Evolutionary conservation across 116 monocot species (phyloP).

Genomic region (Iris pallida): DNA sequence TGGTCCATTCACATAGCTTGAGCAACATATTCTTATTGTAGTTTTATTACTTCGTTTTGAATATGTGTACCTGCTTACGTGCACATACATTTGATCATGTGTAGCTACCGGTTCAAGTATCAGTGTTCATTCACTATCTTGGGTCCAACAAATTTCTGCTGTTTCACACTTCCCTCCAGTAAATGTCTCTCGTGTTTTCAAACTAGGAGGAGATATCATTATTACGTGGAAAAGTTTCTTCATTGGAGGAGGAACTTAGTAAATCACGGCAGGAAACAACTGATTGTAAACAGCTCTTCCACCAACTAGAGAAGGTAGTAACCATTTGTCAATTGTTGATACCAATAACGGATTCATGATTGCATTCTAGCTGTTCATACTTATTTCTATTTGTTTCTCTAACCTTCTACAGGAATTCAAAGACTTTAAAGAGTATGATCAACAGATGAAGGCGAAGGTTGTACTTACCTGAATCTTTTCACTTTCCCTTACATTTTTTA

Average conservation of each 20-base stretch:
- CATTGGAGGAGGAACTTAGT: constrained; percentile 67
- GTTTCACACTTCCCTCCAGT: background rate
- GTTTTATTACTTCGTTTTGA: no score
- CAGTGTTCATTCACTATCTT: background rate
- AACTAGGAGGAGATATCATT: constrained; percentile 69
- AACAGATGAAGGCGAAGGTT: constrained; percentile 76
- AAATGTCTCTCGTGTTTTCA: background rate
- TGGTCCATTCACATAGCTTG: no score
- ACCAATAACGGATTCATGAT: background rate
- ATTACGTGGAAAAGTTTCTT: constrained; percentile 55
- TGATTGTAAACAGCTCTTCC: constrained; percentile 32
- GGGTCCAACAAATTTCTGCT: background rate
- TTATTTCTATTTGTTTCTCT: constrained; percentile 9
- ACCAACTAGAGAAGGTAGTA: constrained; percentile 71
- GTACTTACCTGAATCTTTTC: constrained; percentile 3
- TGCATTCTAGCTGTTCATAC: constrained; percentile 11
- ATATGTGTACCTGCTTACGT: no score
- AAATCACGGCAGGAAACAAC: constrained; percentile 61
- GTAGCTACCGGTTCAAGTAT: no score
- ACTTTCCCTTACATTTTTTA: background rate
- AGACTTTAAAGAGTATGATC: constrained; percentile 71
- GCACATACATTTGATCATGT: no score
- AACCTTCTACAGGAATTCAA: constrained; percentile 57
- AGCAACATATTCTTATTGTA: no score
- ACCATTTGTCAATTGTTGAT: background rate